Evolutionary conservation across 495 filamentous ascomycete genomes (phyloP).

Genomic region (Cercophora samala): DNA sequence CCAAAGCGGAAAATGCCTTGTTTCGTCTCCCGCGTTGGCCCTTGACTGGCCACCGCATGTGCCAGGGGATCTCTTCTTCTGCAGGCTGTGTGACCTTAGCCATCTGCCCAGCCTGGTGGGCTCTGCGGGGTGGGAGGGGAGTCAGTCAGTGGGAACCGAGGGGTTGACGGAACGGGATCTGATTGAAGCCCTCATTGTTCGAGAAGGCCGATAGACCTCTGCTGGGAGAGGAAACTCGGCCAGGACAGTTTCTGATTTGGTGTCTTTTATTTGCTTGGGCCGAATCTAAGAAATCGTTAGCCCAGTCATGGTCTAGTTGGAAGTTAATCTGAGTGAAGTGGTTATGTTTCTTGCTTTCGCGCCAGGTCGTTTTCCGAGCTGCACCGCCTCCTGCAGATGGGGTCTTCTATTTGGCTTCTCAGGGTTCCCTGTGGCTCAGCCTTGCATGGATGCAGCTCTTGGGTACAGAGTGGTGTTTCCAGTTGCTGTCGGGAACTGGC

Average conservation of each 20-base stretch:
- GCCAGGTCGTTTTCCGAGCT: neutral
- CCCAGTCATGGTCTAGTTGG: neutral
- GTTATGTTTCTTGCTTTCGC: neutral
- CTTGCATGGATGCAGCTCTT: constrained; percentile 3
- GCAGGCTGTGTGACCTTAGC: neutral
- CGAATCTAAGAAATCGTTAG: neutral
- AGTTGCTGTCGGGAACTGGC: neutral
- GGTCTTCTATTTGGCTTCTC: neutral
- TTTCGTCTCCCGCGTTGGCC: neutral
- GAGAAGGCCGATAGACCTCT: neutral
- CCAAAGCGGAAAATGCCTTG: constrained; percentile 2
- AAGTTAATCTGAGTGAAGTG: neutral
- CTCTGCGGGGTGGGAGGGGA: neutral
- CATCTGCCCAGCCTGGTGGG: neutral
- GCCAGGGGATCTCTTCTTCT: neutral
- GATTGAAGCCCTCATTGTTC: neutral
- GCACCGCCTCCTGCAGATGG: constrained; percentile 13
- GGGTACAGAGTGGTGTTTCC: neutral
- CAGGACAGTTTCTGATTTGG: neutral
- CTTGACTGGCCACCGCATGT: neutral
- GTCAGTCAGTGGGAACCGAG: constrained; percentile 1
- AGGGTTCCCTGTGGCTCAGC: constrained; percentile 5
- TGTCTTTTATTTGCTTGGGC: neutral
- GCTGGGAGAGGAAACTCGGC: neutral
- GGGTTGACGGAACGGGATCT: neutral